Base-by-base conservation (phyloP, 192 early-diverging fungal species). In the Coemansia sp. region DNA sequence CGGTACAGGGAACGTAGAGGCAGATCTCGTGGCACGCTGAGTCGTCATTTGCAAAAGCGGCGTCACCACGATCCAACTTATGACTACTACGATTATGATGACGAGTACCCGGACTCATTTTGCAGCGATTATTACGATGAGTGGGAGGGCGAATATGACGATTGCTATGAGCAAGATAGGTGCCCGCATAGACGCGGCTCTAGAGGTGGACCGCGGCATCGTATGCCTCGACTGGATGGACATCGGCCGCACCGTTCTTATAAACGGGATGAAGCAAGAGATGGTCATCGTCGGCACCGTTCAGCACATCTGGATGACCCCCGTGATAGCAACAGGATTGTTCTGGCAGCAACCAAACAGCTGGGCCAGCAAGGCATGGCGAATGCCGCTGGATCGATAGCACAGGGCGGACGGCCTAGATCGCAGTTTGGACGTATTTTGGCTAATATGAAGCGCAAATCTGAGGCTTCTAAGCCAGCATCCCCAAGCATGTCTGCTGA, bases 401-500 rank as follows among this genome's bases (percentile, higher is more conserved):
- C 46, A 11, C 57, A n/a, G 0, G 48, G 14, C 16, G 39, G 15
- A 0, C 33, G 46, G 42, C 74, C 67, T 3, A 53, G 74, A 35
- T 77, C 74, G 14, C 74, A 77, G 35, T 67, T 77, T 53, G 74
- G 74, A 6, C 67, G 74, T 20, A 67, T 77, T 20, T 37, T 77
- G 40, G 74, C 67, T 8, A 77, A 67, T 28, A 70, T 70, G 18
- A 77, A 62, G 54, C 62, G 62, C 4, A 45, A 60, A 8, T 39
- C 60, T n/a, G 16, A 60, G 0, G 19, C 15, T 1, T 44, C 44
- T 11, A 40, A 35, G 12, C 10, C 55, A 3, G 11, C 39, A 26
- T 53, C 61, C 6, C 39, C 21, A n/a, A 45, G 36, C 50, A 14
- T 12, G 14, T 19, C 35, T 28, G 19, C 50, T 37, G 15, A 20